These are phyloP conservation scores for Aspergillus nanangensis DNA, from an alignment of 495 filamentous ascomycete genomes.

Conservation along the genomic window DNA sequence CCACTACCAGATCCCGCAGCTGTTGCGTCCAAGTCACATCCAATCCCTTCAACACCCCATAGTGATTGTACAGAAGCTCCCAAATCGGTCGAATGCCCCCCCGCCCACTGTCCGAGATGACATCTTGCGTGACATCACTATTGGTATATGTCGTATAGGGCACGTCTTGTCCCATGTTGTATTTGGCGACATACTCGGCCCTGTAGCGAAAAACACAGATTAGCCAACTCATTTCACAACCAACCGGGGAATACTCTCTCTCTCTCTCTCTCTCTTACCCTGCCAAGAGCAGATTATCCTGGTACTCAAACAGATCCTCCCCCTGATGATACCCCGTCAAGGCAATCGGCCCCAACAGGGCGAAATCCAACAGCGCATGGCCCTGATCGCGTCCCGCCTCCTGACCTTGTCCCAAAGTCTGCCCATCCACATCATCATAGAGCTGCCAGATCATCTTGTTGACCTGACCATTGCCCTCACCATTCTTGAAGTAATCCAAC, in stretches of 20 bases:
- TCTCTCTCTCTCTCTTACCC: too few relatives aligned
- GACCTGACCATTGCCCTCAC: constrained; percentile 32
- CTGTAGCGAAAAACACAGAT: constrained; percentile 15
- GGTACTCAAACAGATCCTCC: constrained; percentile 29
- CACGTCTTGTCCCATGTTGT: constrained; percentile 38
- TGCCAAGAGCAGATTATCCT: constrained; percentile 29
- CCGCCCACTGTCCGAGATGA: constrained; percentile 22
- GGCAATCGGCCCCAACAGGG: constrained; percentile 32
- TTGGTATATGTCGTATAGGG: constrained; percentile 37
- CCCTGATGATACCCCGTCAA: constrained; percentile 41
- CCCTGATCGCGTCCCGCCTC: constrained; percentile 43
- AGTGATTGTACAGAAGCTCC: constrained; percentile 40
- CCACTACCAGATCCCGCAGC: constrained; percentile 22
- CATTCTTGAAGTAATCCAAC: constrained; percentile 31
- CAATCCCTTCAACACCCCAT: constrained; percentile 27
- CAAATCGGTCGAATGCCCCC: constrained; percentile 31
- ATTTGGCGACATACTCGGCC: constrained; percentile 38
- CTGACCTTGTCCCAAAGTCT: constrained; percentile 33
- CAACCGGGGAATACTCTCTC: too few relatives aligned
- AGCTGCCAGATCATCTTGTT: constrained; percentile 24
- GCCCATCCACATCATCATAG: constrained; percentile 15
- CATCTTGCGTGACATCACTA: constrained; percentile 27
- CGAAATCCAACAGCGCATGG: constrained; percentile 34
- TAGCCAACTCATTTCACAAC: not conserved
- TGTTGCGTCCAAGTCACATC: constrained; percentile 27